These are phyloP conservation scores for Rubia yunnanensis DNA, from an alignment of 257 asterid species.

Conservation along the genomic window DNA sequence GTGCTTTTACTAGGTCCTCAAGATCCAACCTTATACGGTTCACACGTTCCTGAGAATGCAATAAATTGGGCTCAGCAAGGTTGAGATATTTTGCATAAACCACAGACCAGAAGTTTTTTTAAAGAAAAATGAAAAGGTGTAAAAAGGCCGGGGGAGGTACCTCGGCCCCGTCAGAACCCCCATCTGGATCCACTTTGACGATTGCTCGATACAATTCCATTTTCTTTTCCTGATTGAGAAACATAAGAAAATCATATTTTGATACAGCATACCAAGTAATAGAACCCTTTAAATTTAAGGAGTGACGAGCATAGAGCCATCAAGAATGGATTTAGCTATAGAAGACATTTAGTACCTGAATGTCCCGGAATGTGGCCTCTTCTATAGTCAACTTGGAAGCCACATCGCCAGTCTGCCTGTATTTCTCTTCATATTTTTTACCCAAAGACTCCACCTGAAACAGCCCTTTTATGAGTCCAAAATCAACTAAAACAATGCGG, in stretches of 20 bases:
- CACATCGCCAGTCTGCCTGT: conserved; percentile 83
- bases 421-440: conserved; percentile 89
- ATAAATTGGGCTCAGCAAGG: conserved; percentile 16
- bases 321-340: conserved; percentile 1
- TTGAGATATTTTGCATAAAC: conserved; percentile 13
- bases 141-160: conserved; percentile 32
- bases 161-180: conserved; percentile 56
- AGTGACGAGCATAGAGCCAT: neutral
- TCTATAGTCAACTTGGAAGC: conserved; percentile 87
- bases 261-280: neutral
- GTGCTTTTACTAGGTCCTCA: conserved; percentile 68
- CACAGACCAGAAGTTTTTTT: conserved; percentile 5
- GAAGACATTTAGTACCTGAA: conserved; percentile 52
- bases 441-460: conserved; percentile 71
- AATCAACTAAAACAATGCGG: neutral
- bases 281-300: neutral
- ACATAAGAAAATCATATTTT: neutral
- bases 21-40: conserved; percentile 63
- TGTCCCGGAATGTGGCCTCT: conserved; percentile 94
- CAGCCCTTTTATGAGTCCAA: conserved; percentile 20
- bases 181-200: conserved; percentile 72
- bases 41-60: conserved; percentile 58
- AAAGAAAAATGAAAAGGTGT: neutral
- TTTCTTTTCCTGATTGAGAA: conserved; percentile 51
- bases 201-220: conserved; percentile 85